A percentile compares a stretch with the other conserved stretches of the same genome.
Evolutionary conservation across 208 protist species (phyloP).

Genomic region (Endotrypanum monterogeii): DNA sequence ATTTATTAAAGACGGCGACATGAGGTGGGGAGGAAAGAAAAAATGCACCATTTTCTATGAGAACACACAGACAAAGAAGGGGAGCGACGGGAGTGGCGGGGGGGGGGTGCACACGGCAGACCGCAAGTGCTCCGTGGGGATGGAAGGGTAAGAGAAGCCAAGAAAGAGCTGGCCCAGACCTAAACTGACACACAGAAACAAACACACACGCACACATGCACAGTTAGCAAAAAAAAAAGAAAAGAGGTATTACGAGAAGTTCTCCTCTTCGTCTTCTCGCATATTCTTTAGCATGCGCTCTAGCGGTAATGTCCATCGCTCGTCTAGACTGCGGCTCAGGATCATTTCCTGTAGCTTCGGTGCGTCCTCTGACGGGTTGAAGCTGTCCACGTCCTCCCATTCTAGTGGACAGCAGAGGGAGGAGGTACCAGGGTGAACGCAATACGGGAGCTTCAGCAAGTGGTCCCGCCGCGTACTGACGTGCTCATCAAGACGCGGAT

Average conservation of each 20-base stretch:
- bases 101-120: too few relatives aligned
- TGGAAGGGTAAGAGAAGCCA: too few relatives aligned
- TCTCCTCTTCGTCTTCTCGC: conserved; percentile 58
- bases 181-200: too few relatives aligned
- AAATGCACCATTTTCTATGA: too few relatives aligned
- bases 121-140: too few relatives aligned
- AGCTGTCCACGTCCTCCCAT: conserved; percentile 63
- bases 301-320: conserved; percentile 67
- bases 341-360: conserved; percentile 78
- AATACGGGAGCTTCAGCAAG: conserved; percentile 98
- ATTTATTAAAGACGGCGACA: too few relatives aligned
- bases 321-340: conserved; percentile 60
- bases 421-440: conserved; percentile 95
- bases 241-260: not conserved
- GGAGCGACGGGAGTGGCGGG: too few relatives aligned
- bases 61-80: too few relatives aligned
- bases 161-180: too few relatives aligned
- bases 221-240: too few relatives aligned
- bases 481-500: conserved; percentile 97
- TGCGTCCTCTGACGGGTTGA: conserved; percentile 68
- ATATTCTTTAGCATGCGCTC: conserved; percentile 69
- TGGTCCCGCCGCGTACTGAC: conserved; percentile 97
- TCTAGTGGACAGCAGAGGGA: conserved; percentile 86
- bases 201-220: too few relatives aligned
- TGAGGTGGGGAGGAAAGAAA: too few relatives aligned